Conservation (phyloP, 495 filamentous ascomycete species). For the Cryomyces antarcticus region DNA sequence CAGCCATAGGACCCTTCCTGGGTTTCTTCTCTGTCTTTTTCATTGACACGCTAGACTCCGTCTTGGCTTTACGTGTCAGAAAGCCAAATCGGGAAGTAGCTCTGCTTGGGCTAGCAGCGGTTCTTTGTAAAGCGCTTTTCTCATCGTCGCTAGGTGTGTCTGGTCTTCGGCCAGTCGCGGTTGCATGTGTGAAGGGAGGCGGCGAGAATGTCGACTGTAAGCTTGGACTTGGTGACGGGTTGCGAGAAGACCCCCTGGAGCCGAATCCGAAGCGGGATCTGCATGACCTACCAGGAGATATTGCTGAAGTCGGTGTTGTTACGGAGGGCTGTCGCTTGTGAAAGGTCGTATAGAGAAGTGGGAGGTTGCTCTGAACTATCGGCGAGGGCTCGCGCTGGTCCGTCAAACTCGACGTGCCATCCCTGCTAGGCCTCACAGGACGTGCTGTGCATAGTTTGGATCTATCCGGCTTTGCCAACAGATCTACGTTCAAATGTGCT, state of each 20-base stretch:
- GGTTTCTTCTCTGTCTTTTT: conserved; percentile 24
- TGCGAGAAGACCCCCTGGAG: conserved; percentile 17
- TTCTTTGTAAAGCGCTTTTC: background rate
- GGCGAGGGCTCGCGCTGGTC: conserved; percentile 38
- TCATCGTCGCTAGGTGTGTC: background rate
- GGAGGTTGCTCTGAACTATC: conserved; percentile 60
- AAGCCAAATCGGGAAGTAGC: conserved; percentile 44
- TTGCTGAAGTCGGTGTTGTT: conserved; percentile 6
- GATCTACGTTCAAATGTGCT: no score
- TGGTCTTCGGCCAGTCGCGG: background rate
- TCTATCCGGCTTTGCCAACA: no score
- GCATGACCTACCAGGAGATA: no score
- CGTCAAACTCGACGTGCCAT: conserved; percentile 51
- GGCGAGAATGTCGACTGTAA: background rate
- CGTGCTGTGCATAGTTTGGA: conserved; percentile 4
- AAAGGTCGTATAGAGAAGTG: conserved; percentile 25
- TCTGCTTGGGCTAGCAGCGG: conserved; percentile 17
- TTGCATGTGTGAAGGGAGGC: no score
- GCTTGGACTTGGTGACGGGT: conserved; percentile 17
- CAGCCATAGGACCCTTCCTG: conserved; percentile 72
- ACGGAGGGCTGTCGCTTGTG: conserved; percentile 16
- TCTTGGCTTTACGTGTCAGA: conserved; percentile 54
- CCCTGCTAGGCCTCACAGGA: conserved; percentile 48
- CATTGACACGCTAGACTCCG: conserved; percentile 26
- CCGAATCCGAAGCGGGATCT: no score